Conservation (phyloP, 2,329 filamentous ascomycete genomes). For the Albophoma yamanashiensis region DNA sequence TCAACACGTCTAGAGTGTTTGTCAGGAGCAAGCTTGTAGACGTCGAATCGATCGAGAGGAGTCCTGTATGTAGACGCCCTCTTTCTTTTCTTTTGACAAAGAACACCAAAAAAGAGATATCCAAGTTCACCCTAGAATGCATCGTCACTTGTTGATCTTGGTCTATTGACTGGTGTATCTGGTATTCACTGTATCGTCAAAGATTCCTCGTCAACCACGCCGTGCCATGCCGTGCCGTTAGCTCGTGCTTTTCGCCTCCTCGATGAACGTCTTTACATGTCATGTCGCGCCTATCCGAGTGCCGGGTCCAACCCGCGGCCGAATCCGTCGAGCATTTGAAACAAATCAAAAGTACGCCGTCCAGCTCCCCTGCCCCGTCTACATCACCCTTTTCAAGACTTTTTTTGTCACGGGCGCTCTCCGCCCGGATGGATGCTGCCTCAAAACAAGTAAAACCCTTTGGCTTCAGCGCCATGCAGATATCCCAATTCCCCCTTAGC, state of each 20-base stretch:
- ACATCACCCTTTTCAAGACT: neutral
- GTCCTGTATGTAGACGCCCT: neutral
- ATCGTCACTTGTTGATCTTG: neutral
- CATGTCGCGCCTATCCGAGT: neutral
- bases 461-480: neutral
- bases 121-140: neutral
- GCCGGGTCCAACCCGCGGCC: neutral
- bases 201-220: neutral
- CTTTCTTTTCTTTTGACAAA: neutral
- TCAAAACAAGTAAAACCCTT: neutral
- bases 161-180: neutral
- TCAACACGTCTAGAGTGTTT: neutral
- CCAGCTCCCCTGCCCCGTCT: neutral
- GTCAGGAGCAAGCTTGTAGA: neutral
- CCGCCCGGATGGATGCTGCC: neutral
- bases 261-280: neutral
- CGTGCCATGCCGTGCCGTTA: neutral
- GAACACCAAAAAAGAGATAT: neutral
- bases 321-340: neutral
- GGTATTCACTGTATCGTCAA: neutral
- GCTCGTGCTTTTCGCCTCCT: neutral
- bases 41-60: neutral
- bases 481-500: slow-evolving; percentile 26
- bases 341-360: neutral
- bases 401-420: neutral